A percentile compares a stretch with the other conserved stretches of the same genome.
Evolutionary conservation across 1,284 basidiomycete genomes (phyloP).

Genomic region (Meira nashicola): DNA sequence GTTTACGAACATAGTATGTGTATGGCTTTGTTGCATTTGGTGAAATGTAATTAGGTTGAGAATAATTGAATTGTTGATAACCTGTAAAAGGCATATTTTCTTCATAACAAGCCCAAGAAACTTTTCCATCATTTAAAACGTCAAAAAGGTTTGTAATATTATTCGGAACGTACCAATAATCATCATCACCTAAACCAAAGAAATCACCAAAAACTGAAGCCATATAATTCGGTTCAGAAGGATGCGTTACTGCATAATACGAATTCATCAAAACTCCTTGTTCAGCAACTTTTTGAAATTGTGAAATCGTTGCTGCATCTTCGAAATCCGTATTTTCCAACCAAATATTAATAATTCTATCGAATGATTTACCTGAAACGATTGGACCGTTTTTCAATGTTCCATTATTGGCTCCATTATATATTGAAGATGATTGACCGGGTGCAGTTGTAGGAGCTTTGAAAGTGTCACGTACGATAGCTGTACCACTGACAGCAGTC

Average conservation of each 20-base stretch:
- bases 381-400: slow-evolving; percentile 54
- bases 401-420: slow-evolving; percentile 55
- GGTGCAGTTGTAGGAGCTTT: slow-evolving; percentile 54
- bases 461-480: slow-evolving; percentile 53
- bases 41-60: slow-evolving; percentile 56
- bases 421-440: slow-evolving; percentile 50
- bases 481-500: slow-evolving; percentile 59
- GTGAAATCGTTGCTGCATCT: slow-evolving; percentile 45
- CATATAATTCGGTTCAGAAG: slow-evolving; percentile 63
- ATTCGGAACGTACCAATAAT: slow-evolving; percentile 51
- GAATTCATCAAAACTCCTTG: slow-evolving; percentile 56
- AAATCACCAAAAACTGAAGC: slow-evolving; percentile 60
- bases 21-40: slow-evolving; percentile 55
- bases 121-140: slow-evolving; percentile 59
- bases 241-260: slow-evolving; percentile 61
- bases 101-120: slow-evolving; percentile 55
- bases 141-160: slow-evolving; percentile 64
- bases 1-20: slow-evolving; percentile 55
- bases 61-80: slow-evolving; percentile 56
- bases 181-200: slow-evolving; percentile 60
- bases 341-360: slow-evolving; percentile 60
- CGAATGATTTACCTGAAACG: slow-evolving; percentile 58
- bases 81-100: slow-evolving; percentile 63
- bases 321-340: slow-evolving; percentile 63
- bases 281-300: slow-evolving; percentile 59